These are phyloP conservation scores for Solanum sejunctum DNA, from an alignment of 257 asterid genomes.

Conservation along the genomic window DNA sequence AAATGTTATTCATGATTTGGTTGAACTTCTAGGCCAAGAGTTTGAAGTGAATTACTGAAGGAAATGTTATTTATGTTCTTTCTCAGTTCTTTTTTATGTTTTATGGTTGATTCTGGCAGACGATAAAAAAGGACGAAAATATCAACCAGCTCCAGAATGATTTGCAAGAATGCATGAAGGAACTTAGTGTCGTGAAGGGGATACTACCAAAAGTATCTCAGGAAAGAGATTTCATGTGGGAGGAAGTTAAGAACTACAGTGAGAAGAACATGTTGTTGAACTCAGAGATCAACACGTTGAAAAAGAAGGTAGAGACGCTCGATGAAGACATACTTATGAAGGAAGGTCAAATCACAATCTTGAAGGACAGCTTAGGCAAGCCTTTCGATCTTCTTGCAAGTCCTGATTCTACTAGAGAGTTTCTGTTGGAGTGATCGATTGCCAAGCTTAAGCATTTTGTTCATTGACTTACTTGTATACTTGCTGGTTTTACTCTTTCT, in stretches of 20 bases:
- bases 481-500: not conserved
- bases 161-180: constrained; percentile 72
- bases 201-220: constrained; percentile 70
- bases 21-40: not conserved
- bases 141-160: constrained; percentile 55
- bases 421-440: constrained; percentile 40
- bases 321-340: constrained; percentile 86
- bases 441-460: constrained; percentile 3
- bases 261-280: constrained; percentile 77
- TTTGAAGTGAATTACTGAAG: not conserved
- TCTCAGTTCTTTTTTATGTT: not conserved
- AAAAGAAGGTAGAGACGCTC: constrained; percentile 72
- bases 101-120: constrained; percentile 22
- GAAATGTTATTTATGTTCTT: not conserved
- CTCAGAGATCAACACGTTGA: constrained; percentile 49
- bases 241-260: constrained; percentile 56
- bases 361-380: constrained; percentile 65
- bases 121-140: constrained; percentile 72
- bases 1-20: not conserved
- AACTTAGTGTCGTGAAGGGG: constrained; percentile 52
- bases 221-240: constrained; percentile 92
- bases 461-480: not conserved
- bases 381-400: constrained; percentile 78
- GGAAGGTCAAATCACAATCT: constrained; percentile 90
- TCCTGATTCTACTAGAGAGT: constrained; percentile 35